Evolutionary conservation across 2,329 filamentous ascomycete genomes (phyloP), one percentile per base, ranked within the genome.

Genomic region (Sarocladium kiliense): DNA sequence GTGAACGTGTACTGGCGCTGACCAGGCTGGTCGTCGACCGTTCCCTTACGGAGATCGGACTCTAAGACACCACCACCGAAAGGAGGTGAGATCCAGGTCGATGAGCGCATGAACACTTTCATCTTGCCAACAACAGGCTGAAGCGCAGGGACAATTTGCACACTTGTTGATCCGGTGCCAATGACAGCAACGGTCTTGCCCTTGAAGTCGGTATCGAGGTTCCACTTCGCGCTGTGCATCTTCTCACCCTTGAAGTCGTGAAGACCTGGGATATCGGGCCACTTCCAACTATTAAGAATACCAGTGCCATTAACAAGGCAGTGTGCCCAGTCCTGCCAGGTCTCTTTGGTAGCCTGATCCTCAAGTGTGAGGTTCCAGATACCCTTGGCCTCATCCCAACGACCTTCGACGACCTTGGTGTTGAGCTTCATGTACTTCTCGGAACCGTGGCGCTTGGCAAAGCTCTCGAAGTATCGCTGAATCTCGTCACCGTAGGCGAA

Each of bases 211-310:
- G 77, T 66, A 3, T 60, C 55, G 59, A 74, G 76, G 56, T 76
- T 66, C 76, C 77, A 79, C 12, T 70, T 63, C 0, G 74, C 79
- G 0, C 76, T 80, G 64, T 85, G 81, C 54, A 81, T 70, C 10
- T 80, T 65, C 11, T 67, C 64, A 16, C 81, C 81, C 54, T 74
- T 68, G 66, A 80, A 85, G 19, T 70, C 65, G 9, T 73, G 58
- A 1, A 82, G 59, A 0, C 80, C 81, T 0, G 74, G 67, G 30
- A 83, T 77, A 12, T 73, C 69, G 1, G 81, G 81, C 72, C 75
- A 78, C 30, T 76, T 73, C 39, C 73, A 78, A 58, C 76, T 75
- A 60, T 80, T 80, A 34, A 81, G 65, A 19, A 79, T 72, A 12
- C 79, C 78, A 5, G 67, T 65, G 16, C 71, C 76, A 58, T 78